Percentiles rank a stretch among this genome's conserved stretches.
Conservation (phyloP, 306 rosid species). For the Inga oerstediana region DNA sequence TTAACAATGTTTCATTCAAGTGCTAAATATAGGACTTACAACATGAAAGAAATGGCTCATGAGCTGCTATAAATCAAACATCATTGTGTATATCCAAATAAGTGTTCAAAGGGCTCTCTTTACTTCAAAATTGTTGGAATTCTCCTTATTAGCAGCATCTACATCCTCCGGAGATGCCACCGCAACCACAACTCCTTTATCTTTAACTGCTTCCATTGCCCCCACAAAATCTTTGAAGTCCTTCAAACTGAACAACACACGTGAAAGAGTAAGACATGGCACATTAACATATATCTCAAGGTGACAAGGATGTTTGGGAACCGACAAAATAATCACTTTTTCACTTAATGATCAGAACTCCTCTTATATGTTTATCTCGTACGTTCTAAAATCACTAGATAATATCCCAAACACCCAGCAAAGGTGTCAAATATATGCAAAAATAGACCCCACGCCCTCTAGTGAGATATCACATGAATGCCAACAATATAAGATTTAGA, state of each 20-base stretch:
- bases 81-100: background rate
- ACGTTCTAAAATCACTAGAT: too few species aligned
- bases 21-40: background rate
- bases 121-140: conserved; percentile 71
- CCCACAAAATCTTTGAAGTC: conserved; percentile 78
- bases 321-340: too few species aligned
- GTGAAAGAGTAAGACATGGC: conserved; percentile 1
- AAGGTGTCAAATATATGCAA: conserved; percentile 25
- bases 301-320: background rate
- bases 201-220: conserved; percentile 74
- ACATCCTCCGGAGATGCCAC: conserved; percentile 93
- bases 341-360: too few species aligned
- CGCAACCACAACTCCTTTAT: conserved; percentile 89
- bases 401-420: background rate
- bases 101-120: conserved; percentile 70
- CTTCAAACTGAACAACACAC: conserved; percentile 63
- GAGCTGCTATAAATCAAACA: background rate
- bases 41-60: background rate
- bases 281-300: background rate
- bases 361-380: too few species aligned
- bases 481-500: conserved; percentile 1
- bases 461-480: background rate
- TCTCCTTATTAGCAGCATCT: conserved; percentile 68
- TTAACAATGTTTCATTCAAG: background rate
- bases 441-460: background rate